Evolutionary conservation across 371 early-diverging fungal genomes (phyloP).

Genomic region (Mortierella sp.): DNA sequence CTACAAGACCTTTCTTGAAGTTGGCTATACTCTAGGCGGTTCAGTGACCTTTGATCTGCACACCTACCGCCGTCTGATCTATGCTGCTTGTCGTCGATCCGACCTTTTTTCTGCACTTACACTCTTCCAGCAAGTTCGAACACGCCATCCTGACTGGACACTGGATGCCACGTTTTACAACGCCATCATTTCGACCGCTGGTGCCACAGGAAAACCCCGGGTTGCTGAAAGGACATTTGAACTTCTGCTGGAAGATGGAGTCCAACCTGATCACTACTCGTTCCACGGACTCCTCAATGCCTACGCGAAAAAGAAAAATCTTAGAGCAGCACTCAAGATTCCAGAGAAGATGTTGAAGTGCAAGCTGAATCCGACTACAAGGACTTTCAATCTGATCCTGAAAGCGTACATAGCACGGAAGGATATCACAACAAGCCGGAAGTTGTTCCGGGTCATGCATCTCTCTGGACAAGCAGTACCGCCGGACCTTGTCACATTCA

Average conservation of each 20-base stretch:
- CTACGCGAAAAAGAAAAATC: slow-evolving; percentile 18
- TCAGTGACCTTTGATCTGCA: slow-evolving; percentile 26
- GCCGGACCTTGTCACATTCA: slow-evolving; percentile 43
- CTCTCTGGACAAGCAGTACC: slow-evolving; percentile 17
- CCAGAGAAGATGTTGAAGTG: slow-evolving; percentile 39
- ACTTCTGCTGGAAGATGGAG: slow-evolving; percentile 24
- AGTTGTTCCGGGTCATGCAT: slow-evolving; percentile 38
- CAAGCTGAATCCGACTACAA: slow-evolving; percentile 31
- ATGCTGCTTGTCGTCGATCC: slow-evolving; percentile 52
- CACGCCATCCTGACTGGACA: slow-evolving; percentile 19
- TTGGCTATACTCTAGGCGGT: slow-evolving; percentile 28
- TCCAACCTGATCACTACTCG: slow-evolving; percentile 27
- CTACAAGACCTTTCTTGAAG: slow-evolving; percentile 22
- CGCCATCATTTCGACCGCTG: slow-evolving; percentile 47
- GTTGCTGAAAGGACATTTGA: slow-evolving; percentile 37
- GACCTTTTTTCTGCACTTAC: slow-evolving; percentile 34
- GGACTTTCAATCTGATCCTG: slow-evolving; percentile 46
- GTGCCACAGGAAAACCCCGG: slow-evolving; percentile 13
- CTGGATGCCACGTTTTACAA: slow-evolving; percentile 37
- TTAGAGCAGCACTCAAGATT: slow-evolving; percentile 30
- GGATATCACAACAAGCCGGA: slow-evolving; percentile 34
- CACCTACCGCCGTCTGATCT: slow-evolving; percentile 45
- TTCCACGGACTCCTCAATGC: slow-evolving; percentile 47
- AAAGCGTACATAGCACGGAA: slow-evolving; percentile 32
- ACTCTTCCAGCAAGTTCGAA: slow-evolving; percentile 16